Percentiles rank a stretch among this genome's conserved stretches.
Evolutionary conservation across 148 eudicot species (phyloP).

Genomic region (Pouteria glomerata): DNA sequence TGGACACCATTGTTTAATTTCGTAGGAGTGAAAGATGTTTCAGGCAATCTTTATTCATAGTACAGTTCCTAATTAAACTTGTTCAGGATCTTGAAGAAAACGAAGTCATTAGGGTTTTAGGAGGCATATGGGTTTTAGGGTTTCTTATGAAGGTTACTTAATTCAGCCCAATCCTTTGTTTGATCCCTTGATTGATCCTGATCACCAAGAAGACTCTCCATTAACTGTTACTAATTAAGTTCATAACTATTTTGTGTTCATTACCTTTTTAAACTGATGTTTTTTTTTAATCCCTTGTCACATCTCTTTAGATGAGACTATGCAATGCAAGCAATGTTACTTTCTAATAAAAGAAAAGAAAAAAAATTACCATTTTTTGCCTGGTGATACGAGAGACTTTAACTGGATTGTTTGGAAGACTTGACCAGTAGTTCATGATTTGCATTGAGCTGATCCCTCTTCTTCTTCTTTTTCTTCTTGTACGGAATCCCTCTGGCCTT

Average conservation of each 20-base stretch:
- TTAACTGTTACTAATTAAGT: too few species aligned
- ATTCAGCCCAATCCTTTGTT: background rate
- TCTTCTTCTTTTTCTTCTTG: constrained; percentile 70
- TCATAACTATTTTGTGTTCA: background rate
- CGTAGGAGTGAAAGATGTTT: background rate
- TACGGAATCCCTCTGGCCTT: constrained; percentile 61
- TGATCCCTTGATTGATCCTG: background rate
- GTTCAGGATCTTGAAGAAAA: background rate
- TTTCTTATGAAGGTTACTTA: background rate
- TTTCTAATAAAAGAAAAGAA: too few species aligned
- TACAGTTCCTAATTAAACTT: background rate
- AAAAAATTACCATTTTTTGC: background rate
- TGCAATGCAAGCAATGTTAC: background rate
- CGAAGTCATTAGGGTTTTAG: constrained; percentile 16
- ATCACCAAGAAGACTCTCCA: too few species aligned
- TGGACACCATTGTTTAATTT: background rate
- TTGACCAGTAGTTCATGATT: constrained; percentile 8
- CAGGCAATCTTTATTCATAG: background rate
- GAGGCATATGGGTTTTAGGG: background rate
- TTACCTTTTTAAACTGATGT: background rate
- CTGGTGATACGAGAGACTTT: background rate
- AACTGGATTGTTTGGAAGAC: constrained; percentile 8
- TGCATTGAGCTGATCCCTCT: constrained; percentile 4
- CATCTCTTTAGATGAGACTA: background rate
- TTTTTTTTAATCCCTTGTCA: too few species aligned